A percentile compares a stretch with the other conserved stretches of the same genome.
phyloP scores from a whole-genome alignment of 83 land plant species.

The Picea engelmannii region DNA sequence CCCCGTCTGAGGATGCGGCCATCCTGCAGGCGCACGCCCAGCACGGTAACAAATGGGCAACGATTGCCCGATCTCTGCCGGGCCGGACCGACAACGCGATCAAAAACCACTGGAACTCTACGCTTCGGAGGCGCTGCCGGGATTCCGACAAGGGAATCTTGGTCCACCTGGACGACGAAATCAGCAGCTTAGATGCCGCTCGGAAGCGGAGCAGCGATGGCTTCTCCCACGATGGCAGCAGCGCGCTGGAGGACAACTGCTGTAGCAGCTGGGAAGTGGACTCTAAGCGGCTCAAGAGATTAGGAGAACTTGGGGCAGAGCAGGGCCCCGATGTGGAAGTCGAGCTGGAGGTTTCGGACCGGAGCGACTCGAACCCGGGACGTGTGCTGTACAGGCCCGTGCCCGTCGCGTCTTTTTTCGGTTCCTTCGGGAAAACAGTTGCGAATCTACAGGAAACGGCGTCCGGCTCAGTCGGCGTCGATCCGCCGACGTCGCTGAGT shows the following conservation, averaged over 20 bases:
- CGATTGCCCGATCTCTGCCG: constrained; percentile 60
- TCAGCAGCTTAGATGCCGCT: constrained; percentile 5
- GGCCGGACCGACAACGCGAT: constrained; percentile 77
- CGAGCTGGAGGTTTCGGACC: no score
- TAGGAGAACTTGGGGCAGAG: neutral
- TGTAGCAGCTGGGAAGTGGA: neutral
- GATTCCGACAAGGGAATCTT: neutral
- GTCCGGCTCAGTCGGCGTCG: constrained; percentile 22
- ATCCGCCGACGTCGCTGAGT: constrained; percentile 41
- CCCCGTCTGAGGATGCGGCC: constrained; percentile 61
- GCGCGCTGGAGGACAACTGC: neutral
- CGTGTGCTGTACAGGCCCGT: constrained; percentile 9
- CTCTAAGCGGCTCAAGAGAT: neutral
- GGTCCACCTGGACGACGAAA: neutral
- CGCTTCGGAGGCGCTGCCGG: constrained; percentile 49
- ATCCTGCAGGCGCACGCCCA: constrained; percentile 57
- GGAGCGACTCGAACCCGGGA: neutral
- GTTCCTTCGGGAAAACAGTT: neutral
- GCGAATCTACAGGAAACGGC: constrained; percentile 11
- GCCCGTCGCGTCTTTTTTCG: neutral
- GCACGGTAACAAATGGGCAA: constrained; percentile 86
- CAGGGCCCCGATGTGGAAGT: neutral
- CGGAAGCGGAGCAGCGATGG: constrained; percentile 10
- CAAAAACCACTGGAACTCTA: constrained; percentile 66
- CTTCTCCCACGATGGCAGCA: neutral